Percentiles rank a stretch among this genome's conserved stretches.
phyloP scores from a whole-genome alignment of 2,329 filamentous ascomycete genomes.

The Aspergillus sp. region DNA sequence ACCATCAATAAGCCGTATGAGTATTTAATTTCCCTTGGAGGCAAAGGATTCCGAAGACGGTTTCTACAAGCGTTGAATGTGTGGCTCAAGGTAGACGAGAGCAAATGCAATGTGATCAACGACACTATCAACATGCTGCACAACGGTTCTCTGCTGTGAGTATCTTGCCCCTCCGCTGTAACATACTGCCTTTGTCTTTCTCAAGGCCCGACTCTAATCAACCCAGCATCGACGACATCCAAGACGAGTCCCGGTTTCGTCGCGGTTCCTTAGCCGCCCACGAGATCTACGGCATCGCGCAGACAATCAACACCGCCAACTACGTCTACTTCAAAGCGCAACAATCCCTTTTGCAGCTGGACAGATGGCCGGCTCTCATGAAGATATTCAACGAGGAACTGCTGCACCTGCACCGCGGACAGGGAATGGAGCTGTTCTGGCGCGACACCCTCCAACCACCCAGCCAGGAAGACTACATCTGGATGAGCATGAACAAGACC shows the following conservation, averaged over 20 bases:
- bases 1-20: background rate
- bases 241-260: background rate
- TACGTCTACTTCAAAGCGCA: conserved; percentile 37
- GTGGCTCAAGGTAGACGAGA: background rate
- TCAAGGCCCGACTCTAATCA: background rate
- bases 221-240: conserved; percentile 1
- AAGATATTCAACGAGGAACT: conserved; percentile 34
- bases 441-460: conserved; percentile 32
- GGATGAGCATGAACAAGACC: conserved; percentile 30
- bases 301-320: conserved; percentile 40
- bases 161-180: background rate
- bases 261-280: background rate
- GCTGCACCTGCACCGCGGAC: conserved; percentile 34
- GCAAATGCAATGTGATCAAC: background rate
- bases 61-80: background rate
- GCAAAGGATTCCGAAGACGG: background rate
- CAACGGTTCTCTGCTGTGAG: background rate
- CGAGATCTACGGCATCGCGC: background rate
- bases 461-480: conserved; percentile 35
- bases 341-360: conserved; percentile 25
- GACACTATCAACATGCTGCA: background rate
- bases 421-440: conserved; percentile 42
- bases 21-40: background rate
- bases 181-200: no score
- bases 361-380: conserved; percentile 22